Percentiles rank a stretch among this genome's conserved stretches.
Conservation (phyloP, 83 land plant genomes). For the Thuja plicata region DNA sequence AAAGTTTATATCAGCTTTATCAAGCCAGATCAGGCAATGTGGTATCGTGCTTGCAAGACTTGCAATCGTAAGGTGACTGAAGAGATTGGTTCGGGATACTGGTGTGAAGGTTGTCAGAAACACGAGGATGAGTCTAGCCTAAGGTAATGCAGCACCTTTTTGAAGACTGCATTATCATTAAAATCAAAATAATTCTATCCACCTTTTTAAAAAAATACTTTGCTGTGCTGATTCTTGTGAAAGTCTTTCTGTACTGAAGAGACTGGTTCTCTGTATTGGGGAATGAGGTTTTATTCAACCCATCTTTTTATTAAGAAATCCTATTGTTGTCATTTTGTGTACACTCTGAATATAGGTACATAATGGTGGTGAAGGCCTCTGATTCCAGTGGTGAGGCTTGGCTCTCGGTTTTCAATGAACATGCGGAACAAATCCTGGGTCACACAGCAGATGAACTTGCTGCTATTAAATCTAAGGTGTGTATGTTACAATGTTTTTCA, state of each 20-base stretch:
- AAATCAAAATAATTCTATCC: neutral
- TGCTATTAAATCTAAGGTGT: conserved; percentile 71
- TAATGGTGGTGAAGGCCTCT: conserved; percentile 72
- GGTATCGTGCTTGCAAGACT: conserved; percentile 93
- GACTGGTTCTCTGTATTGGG: neutral
- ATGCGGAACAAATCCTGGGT: conserved; percentile 84
- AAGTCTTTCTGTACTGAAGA: neutral
- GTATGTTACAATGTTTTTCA: conserved; percentile 18
- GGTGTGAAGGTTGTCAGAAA: conserved; percentile 95
- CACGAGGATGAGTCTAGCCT: conserved; percentile 63
- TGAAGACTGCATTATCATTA: no score
- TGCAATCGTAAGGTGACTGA: conserved; percentile 94
- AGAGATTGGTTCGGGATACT: conserved; percentile 74
- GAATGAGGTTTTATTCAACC: neutral
- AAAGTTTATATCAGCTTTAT: conserved; percentile 81
- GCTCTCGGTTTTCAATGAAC: conserved; percentile 91
- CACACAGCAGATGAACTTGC: conserved; percentile 85
- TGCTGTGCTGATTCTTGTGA: neutral
- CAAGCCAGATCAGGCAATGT: conserved; percentile 96
- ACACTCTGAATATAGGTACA: conserved; percentile 59
- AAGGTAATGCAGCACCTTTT: conserved; percentile 41
- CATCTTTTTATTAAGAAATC: neutral
- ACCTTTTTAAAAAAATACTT: neutral
- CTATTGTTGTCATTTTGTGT: neutral
- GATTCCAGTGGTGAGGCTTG: conserved; percentile 88